Evolutionary conservation across 257 asterid species (phyloP), one percentile per base, ranked within the genome.

Genomic region (Galeopsis tetrahit): DNA sequence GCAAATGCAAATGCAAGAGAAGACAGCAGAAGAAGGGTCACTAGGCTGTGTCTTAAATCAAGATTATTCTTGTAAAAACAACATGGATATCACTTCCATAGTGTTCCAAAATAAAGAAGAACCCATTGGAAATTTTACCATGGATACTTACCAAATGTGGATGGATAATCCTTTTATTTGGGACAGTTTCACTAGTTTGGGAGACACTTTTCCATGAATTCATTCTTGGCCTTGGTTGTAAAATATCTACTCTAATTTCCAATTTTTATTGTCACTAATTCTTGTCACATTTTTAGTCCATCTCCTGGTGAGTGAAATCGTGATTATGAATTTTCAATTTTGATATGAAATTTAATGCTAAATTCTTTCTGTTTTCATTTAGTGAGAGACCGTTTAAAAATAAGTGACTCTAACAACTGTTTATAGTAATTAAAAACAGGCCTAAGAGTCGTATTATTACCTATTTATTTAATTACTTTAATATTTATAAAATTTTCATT

Each of bases 111-210:
- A 61, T 15, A 58, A 66, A 40, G 82, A 80, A 32, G 82, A 80
- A 32, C 31, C 57, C 40, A 2, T 66, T 56, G 84, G 69, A 57
- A 62, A 44, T 68, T 70, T 78, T 28, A 7, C 76, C 6, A 6
- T 72, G 53, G 89, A 87, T 67, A 75, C 84, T 77, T 85, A 75
- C 48, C 88, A 79, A 32, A 80, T 64, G 66, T 85, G 91, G 86
- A 82, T 85, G 75, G 83, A 70, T n/a, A 86, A 81, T 31, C 91
- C 93, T 1, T 77, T 85, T 44, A 66, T 76, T 10, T 90, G 95
- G 95, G 95, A 90, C 74, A 76, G 81, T 78, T 86, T 85, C 62
- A 66, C 69, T 44, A 44, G 74, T 71, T 76, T 83, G 46, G 81
- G 69, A 44, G 86, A 76, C 3, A 68, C 49, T 73, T 82, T 77